phyloP scores from a whole-genome alignment of 352 stramenopile species.

The Phytophthora ohioensis region DNA sequence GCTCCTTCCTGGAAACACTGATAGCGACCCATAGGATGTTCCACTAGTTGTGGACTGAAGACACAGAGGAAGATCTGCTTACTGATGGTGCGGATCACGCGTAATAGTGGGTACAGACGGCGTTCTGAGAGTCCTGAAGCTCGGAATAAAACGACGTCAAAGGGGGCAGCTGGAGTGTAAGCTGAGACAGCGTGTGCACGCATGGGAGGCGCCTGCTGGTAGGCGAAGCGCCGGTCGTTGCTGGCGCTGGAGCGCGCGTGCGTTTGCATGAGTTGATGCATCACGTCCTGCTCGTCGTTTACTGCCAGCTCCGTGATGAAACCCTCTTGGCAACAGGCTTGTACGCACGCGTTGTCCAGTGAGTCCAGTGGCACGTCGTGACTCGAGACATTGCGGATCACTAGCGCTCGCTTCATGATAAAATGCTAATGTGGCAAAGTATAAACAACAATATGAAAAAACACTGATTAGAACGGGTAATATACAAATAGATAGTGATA shows the following conservation, averaged over 20 bases:
- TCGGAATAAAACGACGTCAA: constrained; percentile 76
- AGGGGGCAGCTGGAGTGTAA: constrained; percentile 37
- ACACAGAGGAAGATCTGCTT: constrained; percentile 89
- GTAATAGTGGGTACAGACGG: constrained; percentile 63
- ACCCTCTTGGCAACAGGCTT: constrained; percentile 64
- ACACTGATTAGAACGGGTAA: background rate
- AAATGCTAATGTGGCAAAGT: constrained; percentile 3
- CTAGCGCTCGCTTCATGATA: constrained; percentile 78
- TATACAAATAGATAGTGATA: constrained; percentile 1
- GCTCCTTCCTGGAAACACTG: constrained; percentile 80
- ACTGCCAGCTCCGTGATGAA: constrained; percentile 81
- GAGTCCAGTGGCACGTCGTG: constrained; percentile 78
- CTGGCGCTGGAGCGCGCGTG: constrained; percentile 41
- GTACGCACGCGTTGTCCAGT: constrained; percentile 81
- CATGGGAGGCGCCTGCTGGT: constrained; percentile 27
- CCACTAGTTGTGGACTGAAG: constrained; percentile 79
- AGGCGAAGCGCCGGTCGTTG: constrained; percentile 23
- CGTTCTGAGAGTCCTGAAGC: constrained; percentile 60
- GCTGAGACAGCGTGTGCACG: constrained; percentile 14
- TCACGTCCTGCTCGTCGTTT: constrained; percentile 63
- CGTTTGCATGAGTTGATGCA: constrained; percentile 65
- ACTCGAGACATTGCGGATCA: constrained; percentile 81
- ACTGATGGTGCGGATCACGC: constrained; percentile 75
- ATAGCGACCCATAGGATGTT: constrained; percentile 77
- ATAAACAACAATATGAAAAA: constrained; percentile 2